Evolutionary conservation across 306 rosid species (phyloP), one percentile per base, ranked within the genome.

Genomic region (Canavalia gladiata): DNA sequence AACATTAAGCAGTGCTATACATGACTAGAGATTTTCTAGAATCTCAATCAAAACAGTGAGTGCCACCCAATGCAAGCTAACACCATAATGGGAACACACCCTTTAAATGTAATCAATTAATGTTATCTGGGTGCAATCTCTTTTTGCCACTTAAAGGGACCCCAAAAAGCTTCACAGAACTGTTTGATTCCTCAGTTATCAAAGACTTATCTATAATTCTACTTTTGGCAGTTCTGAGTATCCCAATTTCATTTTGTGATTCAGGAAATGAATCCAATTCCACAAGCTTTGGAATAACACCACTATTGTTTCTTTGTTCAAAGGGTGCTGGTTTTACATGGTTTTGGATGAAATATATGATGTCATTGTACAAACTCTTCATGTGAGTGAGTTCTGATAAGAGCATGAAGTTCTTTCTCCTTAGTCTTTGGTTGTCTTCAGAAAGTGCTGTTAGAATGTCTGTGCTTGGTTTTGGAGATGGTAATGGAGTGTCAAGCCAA

Each of bases 351-450:
- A 91, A 91, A 75, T 75, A 86, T 56, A 89, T 91, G 1, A 91
- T 91, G 80, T 91, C 91, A 58, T 82, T 87, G 88, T 91, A 91
- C 34, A 91, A 91, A 72, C 41, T 87, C 91, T 83, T 91, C 95
- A 91, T 89, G 77, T 83, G 92, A 30, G 88, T 55, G 45, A 91
- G 92, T 68, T 91, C 92, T 1, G 95, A 91, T 8, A 87, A 6
- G 28, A 91, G 90, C 95, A 86, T 83, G 11, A 80, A 78, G 86
- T 91, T 91, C 83, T 85, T 89, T 46, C 83, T 86, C 67, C 91
- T 84, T 8, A 91, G 91, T 33, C 90, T 82, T 30, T 88, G 91
- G 60, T 91, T 91, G 43, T 91, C 92, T 54, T 89, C 89, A 1
- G 91, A 62, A 11, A 91, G 90, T 13, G 77, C 87, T 39, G 86